These are phyloP conservation scores for Leptographium flavum DNA, from an alignment of 2,329 filamentous ascomycete species.

Conservation along the genomic window DNA sequence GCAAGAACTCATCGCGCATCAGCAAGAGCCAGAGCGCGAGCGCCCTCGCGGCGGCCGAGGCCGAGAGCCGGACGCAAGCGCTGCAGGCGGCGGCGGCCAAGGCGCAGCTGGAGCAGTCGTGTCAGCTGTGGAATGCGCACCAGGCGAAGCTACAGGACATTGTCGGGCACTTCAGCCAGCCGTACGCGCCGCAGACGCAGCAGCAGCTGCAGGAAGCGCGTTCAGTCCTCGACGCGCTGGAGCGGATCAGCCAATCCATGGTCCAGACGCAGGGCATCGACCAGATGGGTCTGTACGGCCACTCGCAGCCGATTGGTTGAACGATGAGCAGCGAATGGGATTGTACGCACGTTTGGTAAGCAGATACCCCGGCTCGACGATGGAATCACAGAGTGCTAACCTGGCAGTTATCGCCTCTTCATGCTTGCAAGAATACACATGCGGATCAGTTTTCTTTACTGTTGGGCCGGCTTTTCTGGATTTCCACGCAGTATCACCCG, in stretches of 20 bases:
- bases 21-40: constrained; percentile 1
- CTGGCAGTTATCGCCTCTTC: neutral
- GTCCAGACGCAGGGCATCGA: constrained; percentile 15
- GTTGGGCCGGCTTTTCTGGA: constrained; percentile 1
- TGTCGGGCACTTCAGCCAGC: constrained; percentile 32
- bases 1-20: constrained; percentile 26
- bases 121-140: constrained; percentile 46
- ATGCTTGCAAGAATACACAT: neutral
- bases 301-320: constrained; percentile 5
- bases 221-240: constrained; percentile 35
- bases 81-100: constrained; percentile 12
- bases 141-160: constrained; percentile 49
- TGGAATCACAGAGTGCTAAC: neutral
- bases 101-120: constrained; percentile 23
- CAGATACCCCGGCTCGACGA: neutral
- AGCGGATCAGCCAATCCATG: constrained; percentile 28
- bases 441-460: neutral
- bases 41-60: constrained; percentile 14
- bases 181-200: constrained; percentile 37
- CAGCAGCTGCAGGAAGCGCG: constrained; percentile 38
- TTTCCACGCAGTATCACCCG: neutral
- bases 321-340: constrained; percentile 14
- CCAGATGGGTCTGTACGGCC: neutral
- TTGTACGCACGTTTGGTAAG: constrained; percentile 6
- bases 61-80: constrained; percentile 3